Evolutionary conservation across 108 stramenopile species (phyloP), one percentile per base, ranked within the genome.

Genomic region (Skeletonema potamos): DNA sequence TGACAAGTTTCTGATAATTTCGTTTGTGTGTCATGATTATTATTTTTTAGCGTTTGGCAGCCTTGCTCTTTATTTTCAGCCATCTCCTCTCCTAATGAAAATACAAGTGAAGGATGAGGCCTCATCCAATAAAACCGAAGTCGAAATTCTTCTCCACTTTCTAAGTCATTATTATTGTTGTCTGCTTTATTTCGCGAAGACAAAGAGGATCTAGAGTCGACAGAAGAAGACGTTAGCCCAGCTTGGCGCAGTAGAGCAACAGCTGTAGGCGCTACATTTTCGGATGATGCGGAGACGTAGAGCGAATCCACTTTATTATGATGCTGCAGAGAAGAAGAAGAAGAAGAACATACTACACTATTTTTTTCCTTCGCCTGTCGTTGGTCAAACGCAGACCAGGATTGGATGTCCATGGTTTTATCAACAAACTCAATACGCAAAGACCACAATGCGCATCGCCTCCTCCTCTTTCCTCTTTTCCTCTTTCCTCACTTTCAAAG

Each of bases 101-200:
- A 70, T 32, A 30, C 54, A 56, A 77, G 32, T 9, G 63, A 58
- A 17, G 76, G 76, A 54, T 77, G 76, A 58, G 76, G 76, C 27
- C 76, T 44, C 69, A 77, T 77, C 76, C 76, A 77, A 62, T 77
- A 69, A 51, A 77, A 77, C 27, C 51, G 55, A 15, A 77, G 58
- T 58, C 57, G 34, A 43, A 70, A 77, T 54, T 77, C 69, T 33
- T 70, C 69, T 7, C 70, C 68, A 26, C 20, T 58, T 54, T 24
- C 55, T 55, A 0, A 28, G 24, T 26, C n/a, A 15, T 24, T 22
- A 32, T 30, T 22, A 57, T 41, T 13, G 17, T 12, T 3, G 36
- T 56, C 39, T 55, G 33, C 22, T 6, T 6, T 10, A 39, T 18
- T 37, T 13, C 32, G 29, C 3, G 70, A 30, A 17, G 39, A 12